Evolutionary conservation across 2,329 filamentous ascomycete genomes (phyloP).

Genomic region (Myriangium duriaei): DNA sequence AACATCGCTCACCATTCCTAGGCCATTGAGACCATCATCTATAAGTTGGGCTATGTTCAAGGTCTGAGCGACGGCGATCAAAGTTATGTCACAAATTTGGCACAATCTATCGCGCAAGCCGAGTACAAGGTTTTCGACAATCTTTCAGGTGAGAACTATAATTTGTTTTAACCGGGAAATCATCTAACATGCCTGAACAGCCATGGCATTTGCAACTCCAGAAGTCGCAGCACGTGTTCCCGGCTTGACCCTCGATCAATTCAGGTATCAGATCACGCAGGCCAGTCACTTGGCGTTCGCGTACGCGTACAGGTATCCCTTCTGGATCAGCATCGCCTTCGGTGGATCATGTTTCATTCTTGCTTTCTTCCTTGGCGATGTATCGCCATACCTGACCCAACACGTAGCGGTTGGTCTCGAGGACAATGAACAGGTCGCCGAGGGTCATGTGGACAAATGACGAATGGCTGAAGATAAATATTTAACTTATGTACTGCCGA

Average conservation of each 20-base stretch:
- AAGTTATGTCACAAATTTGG: neutral
- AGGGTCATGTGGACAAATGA: too few relatives aligned
- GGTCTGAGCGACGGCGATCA: neutral
- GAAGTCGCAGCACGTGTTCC: neutral
- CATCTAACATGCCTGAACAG: too few relatives aligned
- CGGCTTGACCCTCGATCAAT: neutral
- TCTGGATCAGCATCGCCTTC: slow-evolving; percentile 23
- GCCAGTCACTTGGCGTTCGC: slow-evolving; percentile 18
- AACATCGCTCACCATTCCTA: too few relatives aligned
- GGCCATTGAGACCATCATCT: neutral
- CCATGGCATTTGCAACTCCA: too few relatives aligned
- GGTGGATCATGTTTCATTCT: slow-evolving; percentile 20
- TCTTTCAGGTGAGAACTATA: slow-evolving; percentile 9
- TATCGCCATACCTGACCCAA: slow-evolving; percentile 28
- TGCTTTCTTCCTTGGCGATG: slow-evolving; percentile 17
- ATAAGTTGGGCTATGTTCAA: neutral
- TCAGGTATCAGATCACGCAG: slow-evolving; percentile 10
- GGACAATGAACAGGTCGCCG: too few relatives aligned
- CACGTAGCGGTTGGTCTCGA: too few relatives aligned
- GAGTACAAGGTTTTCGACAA: neutral
- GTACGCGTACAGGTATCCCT: slow-evolving; percentile 19
- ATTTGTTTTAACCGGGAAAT: too few relatives aligned
- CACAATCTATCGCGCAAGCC: neutral
- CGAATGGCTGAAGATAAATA: too few relatives aligned
- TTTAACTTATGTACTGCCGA: too few relatives aligned